These are phyloP conservation scores for Trichoderma harzianum DNA, from an alignment of 2,329 filamentous ascomycete genomes.

Conservation along the genomic window DNA sequence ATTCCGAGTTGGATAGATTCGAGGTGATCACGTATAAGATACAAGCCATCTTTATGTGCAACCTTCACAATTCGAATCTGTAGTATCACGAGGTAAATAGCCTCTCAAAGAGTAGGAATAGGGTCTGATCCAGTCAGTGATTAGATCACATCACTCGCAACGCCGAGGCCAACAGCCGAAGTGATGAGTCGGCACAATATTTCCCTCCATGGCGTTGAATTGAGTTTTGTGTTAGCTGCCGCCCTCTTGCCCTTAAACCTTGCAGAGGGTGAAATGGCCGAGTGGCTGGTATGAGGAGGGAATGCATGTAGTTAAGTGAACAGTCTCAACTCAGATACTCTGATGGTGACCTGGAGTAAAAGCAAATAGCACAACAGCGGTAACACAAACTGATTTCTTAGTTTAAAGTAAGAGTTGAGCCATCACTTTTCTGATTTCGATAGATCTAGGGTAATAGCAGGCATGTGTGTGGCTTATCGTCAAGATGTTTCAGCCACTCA, in stretches of 20 bases:
- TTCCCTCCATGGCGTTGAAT: neutral
- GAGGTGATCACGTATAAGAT: neutral
- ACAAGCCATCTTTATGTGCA: neutral
- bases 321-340: too few species aligned
- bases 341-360: neutral
- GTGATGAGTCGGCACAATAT: neutral
- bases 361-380: neutral
- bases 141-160: neutral
- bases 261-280: neutral
- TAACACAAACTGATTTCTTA: neutral
- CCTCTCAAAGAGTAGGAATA: neutral
- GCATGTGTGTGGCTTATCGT: too few species aligned
- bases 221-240: neutral
- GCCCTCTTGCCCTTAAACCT: neutral
- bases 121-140: too few species aligned
- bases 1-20: neutral
- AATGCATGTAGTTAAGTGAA: neutral
- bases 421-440: neutral
- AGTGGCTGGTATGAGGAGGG: neutral
- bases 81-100: too few species aligned
- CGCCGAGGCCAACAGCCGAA: neutral
- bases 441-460: neutral
- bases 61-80: rapidly evolving
- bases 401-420: too few species aligned
- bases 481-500: neutral